Conservation (phyloP, 768 basidiomycete genomes). For the Pholiota microspora region DNA sequence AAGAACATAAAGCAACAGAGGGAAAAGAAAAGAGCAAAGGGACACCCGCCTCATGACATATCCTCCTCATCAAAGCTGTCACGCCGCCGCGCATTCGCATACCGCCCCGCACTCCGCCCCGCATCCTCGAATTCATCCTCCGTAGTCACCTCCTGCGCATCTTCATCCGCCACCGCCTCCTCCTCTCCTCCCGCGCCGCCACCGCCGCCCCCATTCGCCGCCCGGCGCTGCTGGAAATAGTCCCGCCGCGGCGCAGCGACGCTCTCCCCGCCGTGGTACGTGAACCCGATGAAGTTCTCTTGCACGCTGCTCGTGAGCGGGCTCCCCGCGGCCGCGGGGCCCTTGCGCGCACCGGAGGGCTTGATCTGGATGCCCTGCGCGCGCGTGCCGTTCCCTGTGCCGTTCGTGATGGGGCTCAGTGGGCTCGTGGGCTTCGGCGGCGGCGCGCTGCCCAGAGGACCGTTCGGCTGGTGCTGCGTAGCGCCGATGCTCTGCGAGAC, state of each 20-base stretch:
- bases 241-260: constrained; percentile 40
- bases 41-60: constrained; percentile 26
- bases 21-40: not conserved
- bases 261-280: constrained; percentile 76
- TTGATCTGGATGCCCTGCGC: constrained; percentile 52
- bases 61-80: constrained; percentile 38
- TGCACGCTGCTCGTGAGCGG: constrained; percentile 91
- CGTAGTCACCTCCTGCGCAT: constrained; percentile 47
- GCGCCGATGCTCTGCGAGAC: constrained; percentile 45
- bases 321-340: constrained; percentile 48
- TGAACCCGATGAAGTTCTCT: constrained; percentile 96
- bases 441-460: constrained; percentile 68
- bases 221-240: constrained; percentile 39
- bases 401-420: constrained; percentile 17
- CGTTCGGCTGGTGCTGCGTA: constrained; percentile 61
- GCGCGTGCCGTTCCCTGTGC: not conserved
- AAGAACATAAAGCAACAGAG: not conserved
- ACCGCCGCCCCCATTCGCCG: constrained; percentile 45
- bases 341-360: constrained; percentile 22
- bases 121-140: constrained; percentile 80
- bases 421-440: constrained; percentile 16
- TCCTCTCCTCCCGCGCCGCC: too few relatives aligned
- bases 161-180: constrained; percentile 50
- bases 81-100: constrained; percentile 57
- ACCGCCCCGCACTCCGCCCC: constrained; percentile 62